A percentile compares a stretch with the other conserved stretches of the same genome.
Evolutionary conservation across 1,284 basidiomycete genomes (phyloP).

Genomic region (Heterobasidion annosum): DNA sequence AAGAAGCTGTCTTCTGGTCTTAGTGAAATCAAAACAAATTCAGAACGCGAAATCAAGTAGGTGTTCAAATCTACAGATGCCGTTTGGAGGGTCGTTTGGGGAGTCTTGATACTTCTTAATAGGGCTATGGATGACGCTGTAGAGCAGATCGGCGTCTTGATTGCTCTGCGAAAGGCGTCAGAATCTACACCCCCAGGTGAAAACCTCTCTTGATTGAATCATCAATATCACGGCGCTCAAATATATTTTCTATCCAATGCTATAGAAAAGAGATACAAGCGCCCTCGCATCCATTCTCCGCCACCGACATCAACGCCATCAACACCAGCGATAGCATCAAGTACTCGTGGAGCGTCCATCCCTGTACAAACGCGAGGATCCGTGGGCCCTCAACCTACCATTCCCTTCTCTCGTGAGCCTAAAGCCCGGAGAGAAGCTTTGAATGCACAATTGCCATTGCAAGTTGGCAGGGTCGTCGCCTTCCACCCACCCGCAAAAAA

Average conservation of each 20-base stretch:
- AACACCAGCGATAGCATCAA: constrained; percentile 26
- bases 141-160: constrained; percentile 57
- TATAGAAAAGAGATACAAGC: constrained; percentile 66
- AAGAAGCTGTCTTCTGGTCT: constrained; percentile 54
- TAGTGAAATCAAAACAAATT: constrained; percentile 46
- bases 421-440: constrained; percentile 55
- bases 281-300: constrained; percentile 62
- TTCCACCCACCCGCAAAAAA: constrained; percentile 60
- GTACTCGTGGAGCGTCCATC: constrained; percentile 39
- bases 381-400: constrained; percentile 41
- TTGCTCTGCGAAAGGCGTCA: constrained; percentile 62
- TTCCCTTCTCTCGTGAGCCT: constrained; percentile 55
- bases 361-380: constrained; percentile 44
- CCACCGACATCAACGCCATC: constrained; percentile 29
- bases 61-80: constrained; percentile 13
- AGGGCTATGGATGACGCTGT: constrained; percentile 66
- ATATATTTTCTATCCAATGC: background rate
- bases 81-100: background rate
- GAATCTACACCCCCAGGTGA: constrained; percentile 46
- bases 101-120: constrained; percentile 8
- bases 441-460: constrained; percentile 53
- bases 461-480: constrained; percentile 66
- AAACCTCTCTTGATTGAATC: background rate
- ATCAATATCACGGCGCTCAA: background rate
- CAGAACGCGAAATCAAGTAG: constrained; percentile 60